Percentiles rank a stretch among this genome's conserved stretches.
phyloP scores from a whole-genome alignment of 2,329 filamentous ascomycete genomes.

The Aspergillus thermomutatus region DNA sequence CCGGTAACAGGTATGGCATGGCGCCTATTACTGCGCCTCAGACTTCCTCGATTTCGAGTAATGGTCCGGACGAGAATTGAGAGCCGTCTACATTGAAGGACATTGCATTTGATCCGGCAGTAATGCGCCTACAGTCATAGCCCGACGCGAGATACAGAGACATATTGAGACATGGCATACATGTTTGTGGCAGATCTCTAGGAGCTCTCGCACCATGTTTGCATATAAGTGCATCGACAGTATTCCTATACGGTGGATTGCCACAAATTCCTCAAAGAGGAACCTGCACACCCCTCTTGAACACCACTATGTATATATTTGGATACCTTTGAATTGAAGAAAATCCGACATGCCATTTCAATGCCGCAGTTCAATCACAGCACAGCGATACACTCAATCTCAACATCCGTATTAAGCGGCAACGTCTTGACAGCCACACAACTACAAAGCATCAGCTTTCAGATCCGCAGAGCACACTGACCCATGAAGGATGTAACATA shows the following conservation, averaged over 20 bases:
- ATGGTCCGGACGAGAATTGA: not conserved
- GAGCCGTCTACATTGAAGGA: not conserved
- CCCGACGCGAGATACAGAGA: not conserved
- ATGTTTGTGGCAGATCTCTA: too few relatives aligned
- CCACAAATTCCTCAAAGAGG: too few relatives aligned
- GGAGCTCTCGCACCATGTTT: too few relatives aligned
- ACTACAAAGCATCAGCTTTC: conserved; percentile 9
- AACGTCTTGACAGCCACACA: conserved; percentile 88
- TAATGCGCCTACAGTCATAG: not conserved
- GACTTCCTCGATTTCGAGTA: not conserved
- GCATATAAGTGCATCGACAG: too few relatives aligned
- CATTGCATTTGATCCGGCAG: not conserved
- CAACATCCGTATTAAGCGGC: conserved; percentile 79
- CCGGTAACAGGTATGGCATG: not conserved
- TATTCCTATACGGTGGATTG: not conserved
- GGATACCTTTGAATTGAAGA: not conserved
- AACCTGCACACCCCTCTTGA: too few relatives aligned
- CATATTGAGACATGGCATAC: not conserved
- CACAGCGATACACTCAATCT: conserved; percentile 85
- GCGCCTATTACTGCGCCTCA: not conserved
- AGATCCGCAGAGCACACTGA: not conserved
- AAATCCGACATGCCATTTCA: not conserved
- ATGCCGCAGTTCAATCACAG: conserved; percentile 40
- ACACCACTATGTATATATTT: not conserved
- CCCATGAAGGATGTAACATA: conserved; percentile 12